phyloP scores from a whole-genome alignment of 768 basidiomycete genomes.

The Suillus subluteus region DNA sequence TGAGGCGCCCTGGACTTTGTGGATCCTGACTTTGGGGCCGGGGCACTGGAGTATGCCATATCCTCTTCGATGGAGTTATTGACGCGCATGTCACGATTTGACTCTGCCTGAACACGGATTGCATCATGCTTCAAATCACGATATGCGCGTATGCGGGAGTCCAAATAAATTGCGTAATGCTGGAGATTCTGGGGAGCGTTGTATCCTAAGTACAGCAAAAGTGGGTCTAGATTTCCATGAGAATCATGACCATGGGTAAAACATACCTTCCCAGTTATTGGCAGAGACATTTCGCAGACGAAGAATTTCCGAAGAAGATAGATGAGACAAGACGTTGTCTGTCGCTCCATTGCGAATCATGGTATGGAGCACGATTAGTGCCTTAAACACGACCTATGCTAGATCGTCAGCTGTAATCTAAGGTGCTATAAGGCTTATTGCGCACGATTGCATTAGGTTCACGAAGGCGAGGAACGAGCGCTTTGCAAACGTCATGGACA shows the following conservation, averaged over 20 bases:
- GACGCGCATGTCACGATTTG: constrained; percentile 81
- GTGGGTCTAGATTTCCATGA: constrained; percentile 4
- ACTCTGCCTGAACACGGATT: constrained; percentile 90
- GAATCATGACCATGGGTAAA: background rate
- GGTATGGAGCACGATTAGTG: constrained; percentile 90
- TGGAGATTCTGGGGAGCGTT: constrained; percentile 83
- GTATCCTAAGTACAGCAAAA: constrained; percentile 60
- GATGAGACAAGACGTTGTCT: constrained; percentile 85
- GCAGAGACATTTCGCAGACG: constrained; percentile 79
- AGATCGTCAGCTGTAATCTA: background rate
- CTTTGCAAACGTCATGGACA: constrained; percentile 90
- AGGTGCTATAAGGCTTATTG: constrained; percentile 14
- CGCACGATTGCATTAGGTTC: constrained; percentile 92
- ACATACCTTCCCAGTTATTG: constrained; percentile 86
- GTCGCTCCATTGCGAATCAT: constrained; percentile 98
- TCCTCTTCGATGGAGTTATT: constrained; percentile 68
- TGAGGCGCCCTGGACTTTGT: constrained; percentile 42
- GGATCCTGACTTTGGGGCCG: constrained; percentile 37
- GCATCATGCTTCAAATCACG: constrained; percentile 93
- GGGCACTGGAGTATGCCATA: constrained; percentile 34
- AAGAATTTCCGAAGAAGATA: constrained; percentile 82
- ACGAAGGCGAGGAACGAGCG: constrained; percentile 79
- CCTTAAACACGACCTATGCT: constrained; percentile 93
- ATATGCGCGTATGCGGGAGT: constrained; percentile 86
- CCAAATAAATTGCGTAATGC: constrained; percentile 87